phyloP scores from a whole-genome alignment of 2,329 filamentous ascomycete species.

The Neonectria hederae region DNA sequence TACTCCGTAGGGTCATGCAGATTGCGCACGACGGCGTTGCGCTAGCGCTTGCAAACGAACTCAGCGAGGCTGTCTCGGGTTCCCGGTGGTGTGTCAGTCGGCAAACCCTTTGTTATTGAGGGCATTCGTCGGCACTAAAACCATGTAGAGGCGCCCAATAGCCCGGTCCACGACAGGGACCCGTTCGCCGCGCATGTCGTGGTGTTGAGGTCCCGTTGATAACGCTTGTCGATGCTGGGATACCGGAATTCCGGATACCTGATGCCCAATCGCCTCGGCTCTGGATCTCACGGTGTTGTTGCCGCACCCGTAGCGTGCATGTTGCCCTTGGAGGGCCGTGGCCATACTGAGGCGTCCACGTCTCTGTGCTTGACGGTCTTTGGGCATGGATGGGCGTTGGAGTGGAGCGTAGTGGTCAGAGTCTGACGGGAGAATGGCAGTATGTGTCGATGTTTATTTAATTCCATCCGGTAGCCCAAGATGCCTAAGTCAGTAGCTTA shows the following conservation, averaged over 20 bases:
- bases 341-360: conserved; percentile 18
- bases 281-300: neutral
- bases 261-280: neutral
- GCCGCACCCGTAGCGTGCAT: conserved; percentile 10
- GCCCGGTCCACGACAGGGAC: neutral
- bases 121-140: neutral
- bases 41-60: conserved; percentile 7
- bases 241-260: neutral
- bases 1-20: conserved; percentile 18
- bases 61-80: neutral
- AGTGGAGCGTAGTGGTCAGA: neutral
- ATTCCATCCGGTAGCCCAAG: neutral
- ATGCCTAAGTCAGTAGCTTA: too few species aligned
- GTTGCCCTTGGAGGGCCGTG: conserved; percentile 9
- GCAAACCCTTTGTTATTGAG: conserved; percentile 1
- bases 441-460: neutral
- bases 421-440: neutral
- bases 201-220: neutral
- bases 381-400: neutral
- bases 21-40: conserved; percentile 13
- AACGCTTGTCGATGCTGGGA: conserved; percentile 2
- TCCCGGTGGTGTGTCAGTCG: neutral
- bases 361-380: neutral
- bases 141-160: neutral
- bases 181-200: neutral